Evolutionary conservation across 495 filamentous ascomycete genomes (phyloP), one percentile per base, ranked within the genome.

Genomic region (Ramalina peruviana): DNA sequence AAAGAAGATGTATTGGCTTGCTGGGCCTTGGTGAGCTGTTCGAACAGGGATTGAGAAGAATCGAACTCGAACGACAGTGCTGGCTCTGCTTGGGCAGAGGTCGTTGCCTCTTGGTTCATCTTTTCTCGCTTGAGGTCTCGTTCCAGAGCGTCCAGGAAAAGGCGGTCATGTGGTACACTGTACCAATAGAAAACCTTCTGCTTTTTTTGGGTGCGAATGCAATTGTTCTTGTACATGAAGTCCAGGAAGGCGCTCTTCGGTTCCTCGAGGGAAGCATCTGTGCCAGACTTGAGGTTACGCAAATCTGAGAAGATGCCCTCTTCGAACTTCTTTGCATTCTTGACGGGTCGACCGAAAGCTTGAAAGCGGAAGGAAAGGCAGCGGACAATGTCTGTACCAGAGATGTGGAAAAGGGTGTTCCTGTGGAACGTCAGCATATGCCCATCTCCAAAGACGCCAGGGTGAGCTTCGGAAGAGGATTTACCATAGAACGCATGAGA

Each of bases 161-260:
- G 80, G 33, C 92, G 80, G 70, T 98, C 92, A 65, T 98, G 92
- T 6, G 92, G 92, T 48, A 98, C 92, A 69, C 89, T 95, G 67
- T 98, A 98, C 92, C 92, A 98, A 69, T 96, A 98, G 60, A 98
- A 98, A 56, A 98, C 92, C 73, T 98, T 98, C 62, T 98, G 92
- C 76, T 98, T 98, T 79, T 98, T 98, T 67, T 98, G 92, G 23
- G 92, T 98, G 55, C 92, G 79, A 59, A 98, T 98, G 76, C 92
- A 98, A 68, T 98, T 98, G 74, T 98, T 97, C 77, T 98, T 98
- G 75, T 97, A 98, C 44, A 98, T 74, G 68, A 97, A 98, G 64
- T 98, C 92, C 45, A 98, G 77, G 70, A 98, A 98, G 2, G 86
- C 79, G 71, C 90, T 96, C 75, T 98, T 98, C 36, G 92, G 92